Conservation (phyloP, 805 yeast species). For the Yarrowia porcina region DNA sequence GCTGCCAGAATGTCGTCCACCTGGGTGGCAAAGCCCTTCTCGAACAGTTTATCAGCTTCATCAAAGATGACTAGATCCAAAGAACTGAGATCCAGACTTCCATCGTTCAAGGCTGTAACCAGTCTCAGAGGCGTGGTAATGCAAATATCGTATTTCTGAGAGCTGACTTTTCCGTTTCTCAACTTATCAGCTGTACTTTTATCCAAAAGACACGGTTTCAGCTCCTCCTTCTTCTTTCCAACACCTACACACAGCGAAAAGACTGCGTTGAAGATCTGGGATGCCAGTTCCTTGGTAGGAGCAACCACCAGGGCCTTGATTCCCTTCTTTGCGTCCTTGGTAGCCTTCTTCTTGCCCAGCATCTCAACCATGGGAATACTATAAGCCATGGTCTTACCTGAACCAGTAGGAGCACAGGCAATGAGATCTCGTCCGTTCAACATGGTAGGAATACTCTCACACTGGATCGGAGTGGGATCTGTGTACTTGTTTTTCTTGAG, state of each 20-base stretch:
- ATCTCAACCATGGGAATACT: slow-evolving; percentile 75
- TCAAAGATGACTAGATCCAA: slow-evolving; percentile 83
- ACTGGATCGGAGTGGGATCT: slow-evolving; percentile 90
- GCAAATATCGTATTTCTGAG: slow-evolving; percentile 61
- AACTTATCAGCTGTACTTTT: slow-evolving; percentile 58
- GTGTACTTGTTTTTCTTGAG: slow-evolving; percentile 66
- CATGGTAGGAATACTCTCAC: slow-evolving; percentile 79
- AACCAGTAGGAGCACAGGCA: slow-evolving; percentile 97
- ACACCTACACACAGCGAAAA: slow-evolving; percentile 43
- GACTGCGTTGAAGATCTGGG: slow-evolving; percentile 74
- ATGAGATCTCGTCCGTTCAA: slow-evolving; percentile 70
- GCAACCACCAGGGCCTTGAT: slow-evolving; percentile 77
- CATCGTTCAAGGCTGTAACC: slow-evolving; percentile 68
- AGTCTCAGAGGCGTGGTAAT: slow-evolving; percentile 87
- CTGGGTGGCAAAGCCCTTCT: slow-evolving; percentile 82
- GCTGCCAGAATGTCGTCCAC: slow-evolving; percentile 76
- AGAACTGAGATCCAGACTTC: slow-evolving; percentile 54
- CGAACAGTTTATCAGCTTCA: slow-evolving; percentile 94
- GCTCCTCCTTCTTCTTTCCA: slow-evolving; percentile 42
- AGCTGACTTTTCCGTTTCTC: slow-evolving; percentile 48
- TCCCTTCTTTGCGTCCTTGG: slow-evolving; percentile 43
- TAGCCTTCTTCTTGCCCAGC: slow-evolving; percentile 33
- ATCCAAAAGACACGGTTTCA: slow-evolving; percentile 57
- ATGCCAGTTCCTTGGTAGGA: slow-evolving; percentile 92
- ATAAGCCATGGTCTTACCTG: slow-evolving; percentile 94